Base-by-base conservation (phyloP, 352 stramenopile genomes). In the Pythium coloratum region DNA sequence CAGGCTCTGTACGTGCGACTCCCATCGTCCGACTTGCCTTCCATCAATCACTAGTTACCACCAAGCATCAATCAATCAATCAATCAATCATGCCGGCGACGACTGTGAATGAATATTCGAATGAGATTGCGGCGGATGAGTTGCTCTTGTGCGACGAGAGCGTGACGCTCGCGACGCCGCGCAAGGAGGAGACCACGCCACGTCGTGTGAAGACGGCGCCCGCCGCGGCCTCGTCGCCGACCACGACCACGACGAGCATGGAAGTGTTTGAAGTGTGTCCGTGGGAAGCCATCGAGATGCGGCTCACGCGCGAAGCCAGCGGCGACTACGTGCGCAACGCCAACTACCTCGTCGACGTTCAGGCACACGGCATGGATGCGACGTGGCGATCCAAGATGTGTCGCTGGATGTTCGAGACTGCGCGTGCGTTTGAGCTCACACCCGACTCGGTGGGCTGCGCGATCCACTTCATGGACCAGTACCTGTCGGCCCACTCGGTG, bases 401-500 rank as follows among this genome's bases (percentile, higher is more conserved):
- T 55, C 83, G 76, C 36, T 94, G 85, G 85, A 94, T 94, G 85
- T 86, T 91, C 53, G 80, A 76, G 76, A 91, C 83, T 0, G 78
- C 81, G 26, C 78, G 84, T 49, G 79, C 87, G 62, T 92, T 94
- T 60, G 80, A 89, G 54, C 71, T 94, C 59, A 77, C 77, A 20
- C 77, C 82, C 59, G 83, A 94, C 64, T 77, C 79, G 10, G 77
- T 91, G 12, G 82, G 63, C 46, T 80, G 72, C 28, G 81, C 82
- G 20, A 77, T 92, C 50, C 78, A 89, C 69, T 90, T 82, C 62
- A 75, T 94, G 66, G 85, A 94, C 65, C 75, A 87, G 62, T 92
- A 88, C 65, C 70, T 94, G 6, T 84, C 75, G 32, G 61, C 69
- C 5, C 76, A 82, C 68, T 91, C 85, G 32, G 85, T 91, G n/a